phyloP scores from a whole-genome alignment of 2,329 filamentous ascomycete species.

The Hortaea werneckii region DNA sequence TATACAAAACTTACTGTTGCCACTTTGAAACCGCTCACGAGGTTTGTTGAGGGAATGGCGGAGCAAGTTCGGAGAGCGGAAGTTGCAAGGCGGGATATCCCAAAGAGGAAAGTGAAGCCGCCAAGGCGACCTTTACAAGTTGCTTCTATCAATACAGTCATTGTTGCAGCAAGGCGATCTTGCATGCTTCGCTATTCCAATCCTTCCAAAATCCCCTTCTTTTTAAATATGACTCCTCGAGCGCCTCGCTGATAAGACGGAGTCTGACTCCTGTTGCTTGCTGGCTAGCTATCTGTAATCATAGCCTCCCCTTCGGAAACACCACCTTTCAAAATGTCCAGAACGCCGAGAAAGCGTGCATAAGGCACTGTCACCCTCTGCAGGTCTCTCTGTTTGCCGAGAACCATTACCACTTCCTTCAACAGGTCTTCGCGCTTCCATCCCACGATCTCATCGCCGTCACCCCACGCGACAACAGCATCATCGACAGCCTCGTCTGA shows the following conservation, averaged over 20 bases:
- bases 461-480: conserved; percentile 53
- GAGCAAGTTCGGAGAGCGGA: background rate
- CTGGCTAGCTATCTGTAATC: background rate
- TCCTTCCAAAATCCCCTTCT: too few species aligned
- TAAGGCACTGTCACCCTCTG: conserved; percentile 94
- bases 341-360: conserved; percentile 64
- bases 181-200: too few species aligned
- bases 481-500: conserved; percentile 24
- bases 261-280: background rate
- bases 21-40: too few species aligned
- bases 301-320: background rate
- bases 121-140: background rate
- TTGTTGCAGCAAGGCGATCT: too few species aligned
- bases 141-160: too few species aligned
- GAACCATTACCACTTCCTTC: conserved; percentile 81
- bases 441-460: conserved; percentile 67
- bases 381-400: conserved; percentile 95
- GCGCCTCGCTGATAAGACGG: background rate
- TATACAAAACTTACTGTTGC: too few species aligned
- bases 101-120: background rate
- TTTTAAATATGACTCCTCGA: background rate
- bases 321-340: conserved; percentile 16
- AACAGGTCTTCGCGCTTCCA: conserved; percentile 83
- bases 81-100: background rate
- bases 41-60: too few species aligned